A percentile compares a stretch with the other conserved stretches of the same genome.
Evolutionary conservation across 768 basidiomycete species (phyloP).

Genomic region (Trametes cinnabarina): DNA sequence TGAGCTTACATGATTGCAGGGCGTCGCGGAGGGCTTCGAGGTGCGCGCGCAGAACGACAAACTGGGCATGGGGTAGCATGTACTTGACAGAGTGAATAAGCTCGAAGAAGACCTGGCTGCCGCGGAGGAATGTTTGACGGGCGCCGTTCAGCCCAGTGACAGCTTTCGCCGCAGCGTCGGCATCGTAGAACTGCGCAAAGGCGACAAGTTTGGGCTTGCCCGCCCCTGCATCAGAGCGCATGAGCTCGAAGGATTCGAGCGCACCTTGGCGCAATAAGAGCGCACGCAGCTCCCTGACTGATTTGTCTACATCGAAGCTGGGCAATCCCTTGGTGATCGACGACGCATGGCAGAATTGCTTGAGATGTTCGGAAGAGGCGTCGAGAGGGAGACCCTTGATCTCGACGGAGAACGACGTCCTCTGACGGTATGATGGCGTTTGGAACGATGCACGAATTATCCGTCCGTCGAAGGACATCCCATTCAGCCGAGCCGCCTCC

Average conservation of each 20-base stretch:
- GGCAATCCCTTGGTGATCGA: conserved; percentile 30
- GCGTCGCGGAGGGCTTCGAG: conserved; percentile 34
- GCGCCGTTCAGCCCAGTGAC: conserved; percentile 25
- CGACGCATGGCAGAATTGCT: conserved; percentile 31
- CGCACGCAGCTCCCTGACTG: conserved; percentile 34
- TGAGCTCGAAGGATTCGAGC: conserved; percentile 39
- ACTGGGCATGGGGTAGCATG: conserved; percentile 33
- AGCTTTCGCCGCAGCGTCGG: conserved; percentile 35
- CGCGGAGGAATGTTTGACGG: conserved; percentile 38
- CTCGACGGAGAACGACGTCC: conserved; percentile 40
- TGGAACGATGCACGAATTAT: conserved; percentile 41
- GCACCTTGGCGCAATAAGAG: conserved; percentile 37
- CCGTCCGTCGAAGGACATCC: conserved; percentile 37
- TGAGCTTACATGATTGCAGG: conserved; percentile 34
- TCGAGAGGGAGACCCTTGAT: conserved; percentile 43
- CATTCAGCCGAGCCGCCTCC: conserved; percentile 41
- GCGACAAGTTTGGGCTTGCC: conserved; percentile 36
- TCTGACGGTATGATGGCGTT: conserved; percentile 30
- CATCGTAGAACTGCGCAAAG: conserved; percentile 41
- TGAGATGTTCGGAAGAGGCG: conserved; percentile 33
- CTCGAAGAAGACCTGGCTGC: conserved; percentile 37
- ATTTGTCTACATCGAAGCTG: conserved; percentile 34
- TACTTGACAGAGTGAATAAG: conserved; percentile 43
- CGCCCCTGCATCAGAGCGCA: conserved; percentile 23
- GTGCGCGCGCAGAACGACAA: conserved; percentile 36